Percentiles rank a stretch among this genome's conserved stretches.
phyloP scores from a whole-genome alignment of 495 filamentous ascomycete species.

The Penicillium salamii region DNA sequence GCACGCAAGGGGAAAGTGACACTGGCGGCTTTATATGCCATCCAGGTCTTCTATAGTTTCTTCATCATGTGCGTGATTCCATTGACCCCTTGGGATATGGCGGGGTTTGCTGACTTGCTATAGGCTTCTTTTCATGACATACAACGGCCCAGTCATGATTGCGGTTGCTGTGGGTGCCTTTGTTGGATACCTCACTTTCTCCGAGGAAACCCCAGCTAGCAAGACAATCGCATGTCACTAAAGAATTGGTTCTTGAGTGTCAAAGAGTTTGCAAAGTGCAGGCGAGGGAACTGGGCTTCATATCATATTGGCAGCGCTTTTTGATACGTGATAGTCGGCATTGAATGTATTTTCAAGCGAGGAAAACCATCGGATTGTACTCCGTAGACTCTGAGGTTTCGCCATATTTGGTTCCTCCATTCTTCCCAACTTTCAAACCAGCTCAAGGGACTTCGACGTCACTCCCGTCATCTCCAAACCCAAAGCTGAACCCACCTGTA shows the following conservation, averaged over 20 bases:
- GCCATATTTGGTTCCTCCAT: background rate
- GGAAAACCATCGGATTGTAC: background rate
- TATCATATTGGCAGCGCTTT: background rate
- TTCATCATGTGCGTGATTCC: constrained; percentile 88
- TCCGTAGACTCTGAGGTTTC: background rate
- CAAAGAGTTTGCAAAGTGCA: background rate
- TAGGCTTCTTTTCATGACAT: constrained; percentile 99
- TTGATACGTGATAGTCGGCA: background rate
- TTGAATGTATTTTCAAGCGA: background rate
- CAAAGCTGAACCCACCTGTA: constrained; percentile 73
- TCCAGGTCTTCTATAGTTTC: constrained; percentile 98
- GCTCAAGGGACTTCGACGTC: constrained; percentile 53
- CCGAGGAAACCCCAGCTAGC: constrained; percentile 58
- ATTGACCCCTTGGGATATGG: background rate
- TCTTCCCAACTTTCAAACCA: constrained; percentile 1
- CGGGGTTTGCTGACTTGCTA: constrained; percentile 3
- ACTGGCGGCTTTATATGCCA: constrained; percentile 80
- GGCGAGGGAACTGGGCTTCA: background rate
- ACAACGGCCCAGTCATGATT: constrained; percentile 97
- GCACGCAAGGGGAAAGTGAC: constrained; percentile 64
- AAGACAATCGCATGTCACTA: constrained; percentile 93
- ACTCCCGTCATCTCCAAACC: constrained; percentile 66
- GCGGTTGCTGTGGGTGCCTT: constrained; percentile 86
- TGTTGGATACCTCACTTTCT: constrained; percentile 82
- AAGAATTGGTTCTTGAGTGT: background rate